Percentiles rank a stretch among this genome's conserved stretches.
These are phyloP conservation scores for Cochlearia excelsa DNA, from an alignment of 345 rosid species.

Conservation along the genomic window DNA sequence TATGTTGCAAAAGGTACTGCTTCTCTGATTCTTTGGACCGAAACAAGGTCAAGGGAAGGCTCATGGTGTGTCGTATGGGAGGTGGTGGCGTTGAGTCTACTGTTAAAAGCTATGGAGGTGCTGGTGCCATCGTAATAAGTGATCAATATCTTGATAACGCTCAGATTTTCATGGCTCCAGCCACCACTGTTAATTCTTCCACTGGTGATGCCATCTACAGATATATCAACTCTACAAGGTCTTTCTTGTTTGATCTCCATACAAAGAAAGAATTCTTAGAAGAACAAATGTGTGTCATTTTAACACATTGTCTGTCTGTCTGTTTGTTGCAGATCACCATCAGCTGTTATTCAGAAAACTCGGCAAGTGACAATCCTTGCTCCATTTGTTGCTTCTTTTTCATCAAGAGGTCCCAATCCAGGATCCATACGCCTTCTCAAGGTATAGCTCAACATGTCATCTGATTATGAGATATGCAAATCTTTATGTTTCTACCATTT, in stretches of 20 bases:
- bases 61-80: slow-evolving; percentile 52
- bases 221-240: slow-evolving; percentile 73
- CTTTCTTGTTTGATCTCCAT: neutral
- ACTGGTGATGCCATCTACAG: slow-evolving; percentile 42
- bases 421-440: slow-evolving; percentile 67
- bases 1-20: slow-evolving; percentile 48
- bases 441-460: slow-evolving; percentile 34
- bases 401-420: slow-evolving; percentile 90
- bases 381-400: slow-evolving; percentile 79
- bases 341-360: slow-evolving; percentile 60
- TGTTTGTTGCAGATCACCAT: slow-evolving; percentile 51
- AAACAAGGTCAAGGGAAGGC: slow-evolving; percentile 67
- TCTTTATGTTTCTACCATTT: neutral
- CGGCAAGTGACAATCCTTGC: slow-evolving; percentile 56
- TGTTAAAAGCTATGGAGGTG: slow-evolving; percentile 60
- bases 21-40: slow-evolving; percentile 52
- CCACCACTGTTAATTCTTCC: slow-evolving; percentile 58
- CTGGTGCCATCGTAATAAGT: slow-evolving; percentile 54
- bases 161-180: slow-evolving; percentile 72
- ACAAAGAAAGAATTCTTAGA: too few species aligned
- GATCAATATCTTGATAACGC: slow-evolving; percentile 63
- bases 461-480: neutral
- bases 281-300: too few species aligned
- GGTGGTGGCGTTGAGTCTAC: slow-evolving; percentile 57
- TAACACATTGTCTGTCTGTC: neutral